Evolutionary conservation across 2,329 filamentous ascomycete genomes (phyloP), one percentile per base, ranked within the genome.

Genomic region (Periconia macrospinosa): DNA sequence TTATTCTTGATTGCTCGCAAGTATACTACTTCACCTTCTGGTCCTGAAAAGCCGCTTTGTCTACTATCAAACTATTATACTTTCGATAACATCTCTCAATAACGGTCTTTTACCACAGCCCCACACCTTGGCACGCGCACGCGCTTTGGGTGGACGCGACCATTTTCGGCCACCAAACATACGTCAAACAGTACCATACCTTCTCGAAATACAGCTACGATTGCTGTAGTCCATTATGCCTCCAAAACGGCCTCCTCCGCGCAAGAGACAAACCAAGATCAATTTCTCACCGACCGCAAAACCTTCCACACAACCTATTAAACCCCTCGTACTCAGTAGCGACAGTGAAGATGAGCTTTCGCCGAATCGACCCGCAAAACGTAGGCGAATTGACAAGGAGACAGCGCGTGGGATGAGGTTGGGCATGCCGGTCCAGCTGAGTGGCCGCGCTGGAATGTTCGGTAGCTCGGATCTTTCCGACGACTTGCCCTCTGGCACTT

Each of bases 221-320:
- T 37, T 10, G 5, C 33, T n/a, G 11, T 37, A 37, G 43, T 47
- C 17, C 20, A 14, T 14, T 10, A 71, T 69, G 67, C 56, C 61
- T 42, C 59, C 60, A 13, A 70, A 64, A 53, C 61, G 65, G 30
- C 27, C 55, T 33, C 57, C 57, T 44, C 55, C 60, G 18, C 64
- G 60, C 44, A 68, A 66, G 55, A 70, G 71, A 40, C 78, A 80
- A 56, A 71, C 72, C 8, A 75, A 75, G 23, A 65, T 80, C 18
- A 70, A 66, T 46, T 80, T 80, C 63, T 77, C 74, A 1, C 73
- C 76, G 5, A 54, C 76, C 5, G 65, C 74, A 8, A 73, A 76
- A 13, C 74, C 74, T 0, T 76, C 76, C 6, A 72, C 75, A 15
- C 70, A 68, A 17, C 61, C 70, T 6, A 54, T 71, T 41, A 15